Percentiles rank a stretch among this genome's conserved stretches.
phyloP scores from a whole-genome alignment of 2,329 filamentous ascomycete genomes.

The Pestalotiopsis sp. region DNA sequence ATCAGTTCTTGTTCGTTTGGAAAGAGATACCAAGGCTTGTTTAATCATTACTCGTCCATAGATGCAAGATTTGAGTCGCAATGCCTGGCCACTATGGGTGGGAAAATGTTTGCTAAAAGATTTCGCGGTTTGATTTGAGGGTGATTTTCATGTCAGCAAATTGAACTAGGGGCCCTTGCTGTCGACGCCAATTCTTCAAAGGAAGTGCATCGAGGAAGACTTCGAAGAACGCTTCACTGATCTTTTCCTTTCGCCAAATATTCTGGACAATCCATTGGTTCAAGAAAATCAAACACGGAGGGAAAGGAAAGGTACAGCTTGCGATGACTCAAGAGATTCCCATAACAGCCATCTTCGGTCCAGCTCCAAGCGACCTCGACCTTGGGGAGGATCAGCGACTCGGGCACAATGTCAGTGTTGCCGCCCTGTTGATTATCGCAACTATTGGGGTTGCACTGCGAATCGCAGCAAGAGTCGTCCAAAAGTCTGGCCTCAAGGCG shows the following conservation, averaged over 20 bases:
- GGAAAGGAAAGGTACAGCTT: neutral
- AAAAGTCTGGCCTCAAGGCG: neutral
- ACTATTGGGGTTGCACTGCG: neutral
- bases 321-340: neutral
- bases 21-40: too few relatives aligned
- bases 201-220: too few relatives aligned
- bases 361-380: neutral
- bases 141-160: too few relatives aligned
- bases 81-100: too few relatives aligned
- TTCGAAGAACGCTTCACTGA: too few relatives aligned
- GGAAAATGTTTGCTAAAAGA: too few relatives aligned
- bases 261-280: neutral
- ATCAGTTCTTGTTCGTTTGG: too few relatives aligned
- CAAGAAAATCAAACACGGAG: neutral
- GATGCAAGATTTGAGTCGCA: too few relatives aligned
- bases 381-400: neutral
- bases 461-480: neutral
- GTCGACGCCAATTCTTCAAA: too few relatives aligned
- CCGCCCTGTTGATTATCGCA: neutral
- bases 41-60: too few relatives aligned
- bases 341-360: neutral
- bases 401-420: neutral
- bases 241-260: neutral
- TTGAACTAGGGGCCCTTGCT: too few relatives aligned
- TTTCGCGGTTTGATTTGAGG: too few relatives aligned